Evolutionary conservation across 768 basidiomycete genomes (phyloP), one percentile per base, ranked within the genome.

Genomic region (Leccinum subgranulosum): DNA sequence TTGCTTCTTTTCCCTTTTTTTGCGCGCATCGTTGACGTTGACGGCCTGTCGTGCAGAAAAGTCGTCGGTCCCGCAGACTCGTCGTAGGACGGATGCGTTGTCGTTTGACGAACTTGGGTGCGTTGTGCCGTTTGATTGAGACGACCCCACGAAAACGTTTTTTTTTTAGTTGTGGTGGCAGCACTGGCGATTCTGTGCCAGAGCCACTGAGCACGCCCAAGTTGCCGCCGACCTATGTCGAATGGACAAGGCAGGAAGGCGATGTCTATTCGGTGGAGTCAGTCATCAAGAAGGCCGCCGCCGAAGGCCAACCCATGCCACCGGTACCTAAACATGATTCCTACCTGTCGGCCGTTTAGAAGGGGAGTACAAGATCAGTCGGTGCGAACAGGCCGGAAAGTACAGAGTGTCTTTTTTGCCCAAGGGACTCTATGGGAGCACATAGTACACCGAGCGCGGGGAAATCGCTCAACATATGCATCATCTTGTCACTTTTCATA

Each of bases 41-140:
- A 60, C 29, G 7, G 23, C 15, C 36, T 8, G 34, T 53, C 17
- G 10, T 41, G 21, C 19, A 69, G 68, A 51, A 31, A 67, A 67
- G 47, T 48, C 60, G 33, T 29, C 65, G 1, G 19, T 23, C 6
- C 45, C 51, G 15, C 60, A 57, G 46, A 17, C 57, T 3, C 57
- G 53, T 10, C 67, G 0, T 33, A 57, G 54, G 50, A 39, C 67
- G 3, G 53, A 59, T n/a, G 43, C 51, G 3, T 31, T 60, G 29
- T 57, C 67, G 19, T 51, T 69, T 60, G 58, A 69, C 5, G 67
- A 61, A 12, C 46, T 60, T 3, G 60, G 54, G 68, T 67, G 31
- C 46, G 62, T 57, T 41, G 0, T 41, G 36, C 8, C 19, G 39
- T 34, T 21, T 29, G 51, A 57, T 28, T 36, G 28, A 27, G n/a